Evolutionary conservation across 768 basidiomycete species (phyloP), one percentile per base, ranked within the genome.

Genomic region (Tylopilus balloui): DNA sequence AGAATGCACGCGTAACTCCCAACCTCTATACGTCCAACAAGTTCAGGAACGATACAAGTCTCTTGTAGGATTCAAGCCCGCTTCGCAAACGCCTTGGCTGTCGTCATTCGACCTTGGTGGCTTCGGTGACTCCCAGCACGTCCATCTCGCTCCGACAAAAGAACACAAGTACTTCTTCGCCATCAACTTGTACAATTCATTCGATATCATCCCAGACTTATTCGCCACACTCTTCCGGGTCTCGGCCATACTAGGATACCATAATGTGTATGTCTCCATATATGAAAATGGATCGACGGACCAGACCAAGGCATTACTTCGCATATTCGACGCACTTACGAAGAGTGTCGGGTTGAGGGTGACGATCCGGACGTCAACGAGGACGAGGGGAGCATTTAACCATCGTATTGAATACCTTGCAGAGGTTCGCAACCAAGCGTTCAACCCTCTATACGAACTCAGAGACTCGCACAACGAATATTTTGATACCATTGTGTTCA

Each of bases 341-440:
- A 77, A 86, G 37, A 84, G 82, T 42, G 91, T 95, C 50, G 96
- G 96, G 23, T 77, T 98, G 69, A 83, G 96, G 44, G 81, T 99
- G 53, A 88, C 86, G 59, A 98, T 99, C 61, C 83, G 92, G 51
- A 93, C 93, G 0, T 91, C 87, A 10, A 88, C 85, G 75, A 85
- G 96, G 53, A 94, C 89, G 10, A 78, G 95, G 24, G 96, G 96
- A 34, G 87, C 88, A 9, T 98, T 98, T 77, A 95, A 95, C 69
- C 96, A 99, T 68, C 94, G 96, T 45, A 99, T 99, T 75, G 96
- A 99, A 70, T 99, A 99, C 72, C 85, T 99, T 45, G 96, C 96
- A n/a, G 95, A 99, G 65, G 95, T 99, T n/a, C 88, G 96, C 52
- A 98, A 99, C 67, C 86, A 92, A 23, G 96, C 96, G 13, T 89